Percentiles rank a stretch among this genome's conserved stretches.
phyloP scores from a whole-genome alignment of 2,329 filamentous ascomycete genomes.

The Drechslerella dactyloides region DNA sequence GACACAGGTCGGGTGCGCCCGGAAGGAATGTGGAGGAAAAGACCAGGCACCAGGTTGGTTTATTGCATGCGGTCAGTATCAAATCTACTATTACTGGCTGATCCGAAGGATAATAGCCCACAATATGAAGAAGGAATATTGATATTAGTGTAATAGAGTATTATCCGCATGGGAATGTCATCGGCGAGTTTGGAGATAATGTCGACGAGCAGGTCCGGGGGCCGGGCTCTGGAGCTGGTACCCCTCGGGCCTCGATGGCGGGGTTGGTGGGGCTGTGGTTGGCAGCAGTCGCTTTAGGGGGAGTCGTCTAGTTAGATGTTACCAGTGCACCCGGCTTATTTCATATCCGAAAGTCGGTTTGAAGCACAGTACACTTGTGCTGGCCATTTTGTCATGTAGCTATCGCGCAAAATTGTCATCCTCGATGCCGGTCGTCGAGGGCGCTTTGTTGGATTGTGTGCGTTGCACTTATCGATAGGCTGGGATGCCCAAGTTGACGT shows the following conservation, averaged over 20 bases:
- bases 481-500: constrained; percentile 47
- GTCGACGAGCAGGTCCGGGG: constrained; percentile 40
- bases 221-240: constrained; percentile 32
- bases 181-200: constrained; percentile 39
- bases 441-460: constrained; percentile 17
- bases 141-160: constrained; percentile 32
- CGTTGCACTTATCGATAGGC: constrained; percentile 43
- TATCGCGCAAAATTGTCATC: neutral
- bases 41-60: constrained; percentile 44
- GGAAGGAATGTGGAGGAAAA: constrained; percentile 46
- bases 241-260: constrained; percentile 10
- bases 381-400: neutral
- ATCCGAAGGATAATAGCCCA: neutral
- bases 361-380: neutral
- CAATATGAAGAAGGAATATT: too few relatives aligned
- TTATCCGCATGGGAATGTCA: constrained; percentile 35
- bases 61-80: constrained; percentile 40
- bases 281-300: constrained; percentile 8
- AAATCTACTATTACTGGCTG: neutral
- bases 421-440: constrained; percentile 9
- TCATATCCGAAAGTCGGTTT: too few relatives aligned
- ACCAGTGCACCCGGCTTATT: neutral
- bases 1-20: constrained; percentile 69
- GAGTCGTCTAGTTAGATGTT: constrained; percentile 10
- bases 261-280: constrained; percentile 13